Evolutionary conservation across 2,329 filamentous ascomycete species (phyloP), one percentile per base, ranked within the genome.

Genomic region (Aspergillus sergii): DNA sequence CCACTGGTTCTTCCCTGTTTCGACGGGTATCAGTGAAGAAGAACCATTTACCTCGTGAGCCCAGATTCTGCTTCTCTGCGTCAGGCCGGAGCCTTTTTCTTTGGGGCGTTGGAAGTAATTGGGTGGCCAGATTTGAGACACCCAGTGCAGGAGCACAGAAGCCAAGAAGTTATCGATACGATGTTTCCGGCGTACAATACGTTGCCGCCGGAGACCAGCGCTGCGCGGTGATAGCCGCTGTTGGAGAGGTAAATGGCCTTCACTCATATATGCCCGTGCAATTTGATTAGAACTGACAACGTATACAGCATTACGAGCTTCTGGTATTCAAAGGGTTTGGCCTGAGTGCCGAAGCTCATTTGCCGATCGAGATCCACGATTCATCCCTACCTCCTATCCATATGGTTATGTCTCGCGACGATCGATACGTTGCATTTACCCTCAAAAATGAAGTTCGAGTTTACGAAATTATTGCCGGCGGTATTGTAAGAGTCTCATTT

Each of bases 151-250:
- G 74, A 39, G 64, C 71, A 4, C 68, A 69, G 9, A 68, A 66
- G 10, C 71, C 70, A 6, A 72, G 73, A 59, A 66, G 71, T 10
- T 73, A 74, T 53, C 72, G 65, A 56, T 77, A 77, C 55, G 73
- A 76, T 60, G 67, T 74, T n/a, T 61, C 71, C 5, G 66, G 69
- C 4, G 71, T 76, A 9, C 74, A 76, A 60, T 70, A 71, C 57
- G 73, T 68, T 39, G 75, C 75, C 9, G 73, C 72, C 41, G 76
- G 76, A 14, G 69, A 75, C 53, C 69, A 71, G 55, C 72, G 72
- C 57, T 77, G 74, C 61, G 76, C 73, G 11, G 64, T 76, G 6
- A 69, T 78, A 50, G 67, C 71, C 50, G 60, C 68, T 16, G 67
- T 61, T 59, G 70, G 69, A 60, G 66, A 70, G 65, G 71, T 72